Conservation (phyloP, 1,139 yeast species). For the Kurtzmaniella quercitrusa region DNA sequence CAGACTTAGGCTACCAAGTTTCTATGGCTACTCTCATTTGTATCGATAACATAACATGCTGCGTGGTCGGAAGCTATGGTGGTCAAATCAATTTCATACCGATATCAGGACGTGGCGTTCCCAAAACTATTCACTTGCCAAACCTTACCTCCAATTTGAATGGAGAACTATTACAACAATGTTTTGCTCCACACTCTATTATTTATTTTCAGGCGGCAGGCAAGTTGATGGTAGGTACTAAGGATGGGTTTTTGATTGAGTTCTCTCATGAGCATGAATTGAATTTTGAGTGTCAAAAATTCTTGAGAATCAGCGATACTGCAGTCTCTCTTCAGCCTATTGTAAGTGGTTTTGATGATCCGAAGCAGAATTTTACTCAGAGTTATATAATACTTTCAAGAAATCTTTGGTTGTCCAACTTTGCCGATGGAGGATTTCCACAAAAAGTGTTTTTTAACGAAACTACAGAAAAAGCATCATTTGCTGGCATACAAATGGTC, state of each 20-base stretch:
- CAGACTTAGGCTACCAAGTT: conserved; percentile 12
- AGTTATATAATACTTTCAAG: conserved; percentile 24
- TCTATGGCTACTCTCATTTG: conserved; percentile 15
- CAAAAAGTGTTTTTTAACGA: conserved; percentile 39
- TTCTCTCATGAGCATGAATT: conserved; percentile 9
- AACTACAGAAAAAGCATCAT: conserved; percentile 22
- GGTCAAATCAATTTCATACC: not conserved
- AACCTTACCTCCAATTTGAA: conserved; percentile 8
- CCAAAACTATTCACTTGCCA: conserved; percentile 4
- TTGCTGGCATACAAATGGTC: conserved; percentile 14
- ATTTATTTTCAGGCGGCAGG: conserved; percentile 3
- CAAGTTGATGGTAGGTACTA: conserved; percentile 25
- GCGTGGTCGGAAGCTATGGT: conserved; percentile 15
- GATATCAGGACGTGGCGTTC: not conserved
- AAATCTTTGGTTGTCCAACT: conserved; percentile 40
- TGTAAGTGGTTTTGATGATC: too few species aligned
- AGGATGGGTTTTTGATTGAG: conserved; percentile 23
- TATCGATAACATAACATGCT: conserved; percentile 2
- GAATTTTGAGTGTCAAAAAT: conserved; percentile 12
- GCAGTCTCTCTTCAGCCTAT: conserved; percentile 16
- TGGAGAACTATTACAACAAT: conserved; percentile 6
- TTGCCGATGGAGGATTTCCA: conserved; percentile 31
- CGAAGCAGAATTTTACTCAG: not conserved
- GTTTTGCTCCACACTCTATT: conserved; percentile 20
- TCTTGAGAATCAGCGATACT: conserved; percentile 23